Evolutionary conservation across 441 rosid genomes (phyloP).

Genomic region (Breynia disticha): DNA sequence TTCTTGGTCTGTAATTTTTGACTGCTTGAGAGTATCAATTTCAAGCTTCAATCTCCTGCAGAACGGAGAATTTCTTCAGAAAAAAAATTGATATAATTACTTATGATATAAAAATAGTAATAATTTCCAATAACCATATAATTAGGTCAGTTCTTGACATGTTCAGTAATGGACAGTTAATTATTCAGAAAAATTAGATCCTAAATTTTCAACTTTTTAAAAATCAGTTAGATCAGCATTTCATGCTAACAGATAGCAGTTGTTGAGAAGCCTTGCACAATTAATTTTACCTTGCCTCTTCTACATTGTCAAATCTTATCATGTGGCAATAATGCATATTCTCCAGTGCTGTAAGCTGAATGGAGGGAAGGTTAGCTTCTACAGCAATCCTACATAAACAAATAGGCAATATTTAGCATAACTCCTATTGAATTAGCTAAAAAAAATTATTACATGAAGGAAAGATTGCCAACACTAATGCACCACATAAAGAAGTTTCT

Average conservation of each 20-base stretch:
- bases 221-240: conserved; percentile 9
- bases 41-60: conserved; percentile 60
- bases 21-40: conserved; percentile 52
- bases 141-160: background rate
- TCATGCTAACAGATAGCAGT: conserved; percentile 5
- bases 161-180: background rate
- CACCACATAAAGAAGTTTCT: background rate
- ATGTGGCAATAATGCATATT: conserved; percentile 94
- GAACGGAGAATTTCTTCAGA: conserved; percentile 15
- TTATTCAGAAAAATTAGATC: background rate
- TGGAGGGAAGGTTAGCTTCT: conserved; percentile 55
- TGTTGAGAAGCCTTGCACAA: conserved; percentile 2
- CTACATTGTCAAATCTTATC: conserved; percentile 85
- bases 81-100: background rate
- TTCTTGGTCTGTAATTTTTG: conserved; percentile 29
- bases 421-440: background rate
- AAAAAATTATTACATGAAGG: background rate
- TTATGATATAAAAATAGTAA: too few species aligned
- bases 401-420: conserved; percentile 3
- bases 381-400: conserved; percentile 57
- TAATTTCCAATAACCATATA: background rate
- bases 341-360: conserved; percentile 81
- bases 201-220: conserved; percentile 10
- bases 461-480: background rate
- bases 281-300: conserved; percentile 64